These are phyloP conservation scores for Tetracladium marchalianum DNA, from an alignment of 495 filamentous ascomycete genomes.

Conservation along the genomic window DNA sequence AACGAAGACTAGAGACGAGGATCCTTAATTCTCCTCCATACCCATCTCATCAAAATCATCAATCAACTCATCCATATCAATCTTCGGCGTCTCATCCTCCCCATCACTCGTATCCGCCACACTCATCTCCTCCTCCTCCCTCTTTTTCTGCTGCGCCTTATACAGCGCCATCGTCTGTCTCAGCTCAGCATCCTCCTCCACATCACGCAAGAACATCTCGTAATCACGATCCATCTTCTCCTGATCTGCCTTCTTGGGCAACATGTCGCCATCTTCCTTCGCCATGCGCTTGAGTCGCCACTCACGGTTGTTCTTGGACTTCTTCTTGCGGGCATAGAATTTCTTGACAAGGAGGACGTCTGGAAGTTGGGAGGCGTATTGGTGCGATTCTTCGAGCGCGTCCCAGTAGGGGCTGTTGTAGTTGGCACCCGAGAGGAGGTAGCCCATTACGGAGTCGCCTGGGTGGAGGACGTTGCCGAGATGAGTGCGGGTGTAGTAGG, in stretches of 20 bases:
- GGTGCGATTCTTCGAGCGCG: conserved; percentile 58
- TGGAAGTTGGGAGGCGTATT: conserved; percentile 66
- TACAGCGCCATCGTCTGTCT: conserved; percentile 76
- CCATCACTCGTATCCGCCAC: conserved; percentile 57
- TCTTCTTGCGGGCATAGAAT: conserved; percentile 75
- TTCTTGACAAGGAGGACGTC: conserved; percentile 97
- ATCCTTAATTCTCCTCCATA: no score
- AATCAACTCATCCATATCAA: conserved; percentile 74
- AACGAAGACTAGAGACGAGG: no score
- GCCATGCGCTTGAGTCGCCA: conserved; percentile 95
- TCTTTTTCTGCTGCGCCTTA: conserved; percentile 43
- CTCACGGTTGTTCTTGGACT: conserved; percentile 60
- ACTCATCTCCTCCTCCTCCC: conserved; percentile 47
- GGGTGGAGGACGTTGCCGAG: conserved; percentile 78
- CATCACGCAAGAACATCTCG: conserved; percentile 92
- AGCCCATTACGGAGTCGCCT: conserved; percentile 88
- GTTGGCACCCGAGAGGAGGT: conserved; percentile 76
- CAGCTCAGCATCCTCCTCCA: conserved; percentile 91
- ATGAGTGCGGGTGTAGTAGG: conserved; percentile 83
- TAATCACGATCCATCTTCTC: conserved; percentile 82
- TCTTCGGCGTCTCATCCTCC: conserved; percentile 63
- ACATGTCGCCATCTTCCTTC: conserved; percentile 72
- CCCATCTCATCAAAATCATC: conserved; percentile 65
- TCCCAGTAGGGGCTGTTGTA: conserved; percentile 85
- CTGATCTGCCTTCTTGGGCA: conserved; percentile 69